A percentile compares a stretch with the other conserved stretches of the same genome.
These are phyloP conservation scores for Trichophyton simii DNA, from an alignment of 2,329 filamentous ascomycete genomes.

Conservation along the genomic window DNA sequence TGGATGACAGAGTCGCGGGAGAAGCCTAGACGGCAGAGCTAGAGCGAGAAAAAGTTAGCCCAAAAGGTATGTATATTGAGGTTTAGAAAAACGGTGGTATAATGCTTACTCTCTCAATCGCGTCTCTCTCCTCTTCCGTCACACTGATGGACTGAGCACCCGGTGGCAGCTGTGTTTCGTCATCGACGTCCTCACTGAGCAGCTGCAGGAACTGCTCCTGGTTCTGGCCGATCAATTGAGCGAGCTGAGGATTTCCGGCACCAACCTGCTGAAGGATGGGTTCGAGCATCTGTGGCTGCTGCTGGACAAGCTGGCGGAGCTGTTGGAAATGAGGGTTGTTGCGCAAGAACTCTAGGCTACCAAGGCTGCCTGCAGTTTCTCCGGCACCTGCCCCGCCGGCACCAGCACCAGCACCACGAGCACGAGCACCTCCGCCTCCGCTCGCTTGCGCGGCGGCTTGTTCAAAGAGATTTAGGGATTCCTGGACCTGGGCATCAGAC, in stretches of 20 bases:
- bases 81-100: conserved; percentile 12
- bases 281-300: conserved; percentile 96
- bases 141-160: conserved; percentile 65
- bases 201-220: conserved; percentile 87
- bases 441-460: conserved; percentile 64
- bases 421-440: conserved; percentile 32
- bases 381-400: conserved; percentile 13
- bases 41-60: conserved; percentile 5
- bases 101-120: conserved; percentile 75
- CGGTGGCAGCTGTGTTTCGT: conserved; percentile 64
- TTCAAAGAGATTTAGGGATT: conserved; percentile 79
- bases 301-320: conserved; percentile 89
- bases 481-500: conserved; percentile 26
- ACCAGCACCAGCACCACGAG: conserved; percentile 18
- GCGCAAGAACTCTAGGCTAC: conserved; percentile 83
- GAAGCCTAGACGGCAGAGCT: conserved; percentile 90
- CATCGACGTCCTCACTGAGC: conserved; percentile 74
- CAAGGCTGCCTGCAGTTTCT: conserved; percentile 31
- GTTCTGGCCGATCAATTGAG: conserved; percentile 80
- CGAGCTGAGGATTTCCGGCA: conserved; percentile 86
- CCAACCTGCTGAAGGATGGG: conserved; percentile 94
- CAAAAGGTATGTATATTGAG: not conserved
- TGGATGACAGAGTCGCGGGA: conserved; percentile 88
- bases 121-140: conserved; percentile 90
- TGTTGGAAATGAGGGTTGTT: conserved; percentile 98